phyloP scores from a whole-genome alignment of 2,329 filamentous ascomycete genomes.

The Beauveria pseudobassiana region DNA sequence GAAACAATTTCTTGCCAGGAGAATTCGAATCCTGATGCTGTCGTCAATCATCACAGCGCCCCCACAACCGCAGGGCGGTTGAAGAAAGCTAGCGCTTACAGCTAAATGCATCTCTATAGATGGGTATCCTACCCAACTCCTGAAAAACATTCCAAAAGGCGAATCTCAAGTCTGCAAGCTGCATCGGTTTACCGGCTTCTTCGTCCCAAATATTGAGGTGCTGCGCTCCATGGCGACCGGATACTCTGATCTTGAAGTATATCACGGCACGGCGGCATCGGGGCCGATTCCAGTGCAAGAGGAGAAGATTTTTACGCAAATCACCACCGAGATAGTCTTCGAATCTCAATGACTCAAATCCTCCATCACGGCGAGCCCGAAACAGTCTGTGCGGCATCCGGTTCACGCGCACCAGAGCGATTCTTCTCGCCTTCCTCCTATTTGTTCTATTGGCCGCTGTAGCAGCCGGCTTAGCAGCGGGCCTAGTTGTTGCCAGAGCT shows the following conservation, averaged over 20 bases:
- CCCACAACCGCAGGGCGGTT: too few relatives aligned
- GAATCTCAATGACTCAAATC: not conserved
- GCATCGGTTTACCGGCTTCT: too few relatives aligned
- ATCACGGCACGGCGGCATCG: not conserved
- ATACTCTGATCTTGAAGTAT: conserved; percentile 11
- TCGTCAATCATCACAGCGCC: too few relatives aligned
- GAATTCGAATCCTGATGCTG: too few relatives aligned
- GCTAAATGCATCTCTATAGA: too few relatives aligned
- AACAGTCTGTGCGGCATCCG: not conserved
- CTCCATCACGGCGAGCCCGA: not conserved
- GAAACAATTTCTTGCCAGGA: too few relatives aligned
- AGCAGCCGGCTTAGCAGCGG: not conserved
- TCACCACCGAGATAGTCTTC: not conserved
- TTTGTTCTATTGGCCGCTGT: not conserved
- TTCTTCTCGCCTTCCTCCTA: not conserved
- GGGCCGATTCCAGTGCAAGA: not conserved
- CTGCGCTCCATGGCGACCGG: not conserved
- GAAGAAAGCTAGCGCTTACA: too few relatives aligned
- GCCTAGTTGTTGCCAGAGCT: not conserved
- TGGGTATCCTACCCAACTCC: too few relatives aligned
- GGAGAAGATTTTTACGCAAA: not conserved
- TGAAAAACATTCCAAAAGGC: too few relatives aligned
- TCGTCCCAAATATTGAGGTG: not conserved
- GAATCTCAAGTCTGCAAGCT: too few relatives aligned
- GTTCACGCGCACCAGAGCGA: not conserved